Percentiles rank a stretch among this genome's conserved stretches.
phyloP scores from a whole-genome alignment of 2,329 filamentous ascomycete species.

The Bretziella fagacearum region DNA sequence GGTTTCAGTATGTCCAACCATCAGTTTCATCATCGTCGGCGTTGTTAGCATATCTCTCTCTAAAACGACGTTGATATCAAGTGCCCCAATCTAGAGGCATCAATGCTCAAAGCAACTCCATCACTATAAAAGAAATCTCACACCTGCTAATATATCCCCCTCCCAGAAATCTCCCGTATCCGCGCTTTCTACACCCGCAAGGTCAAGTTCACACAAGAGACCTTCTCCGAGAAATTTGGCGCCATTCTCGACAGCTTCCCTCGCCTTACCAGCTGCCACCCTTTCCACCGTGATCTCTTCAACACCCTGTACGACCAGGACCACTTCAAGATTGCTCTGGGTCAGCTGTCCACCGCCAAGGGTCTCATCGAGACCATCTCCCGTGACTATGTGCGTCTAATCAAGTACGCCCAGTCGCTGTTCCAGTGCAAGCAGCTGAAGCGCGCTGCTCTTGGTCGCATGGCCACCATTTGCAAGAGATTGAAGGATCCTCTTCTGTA shows the following conservation, averaged over 20 bases:
- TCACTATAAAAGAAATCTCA: not conserved
- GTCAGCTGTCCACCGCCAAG: conserved; percentile 90
- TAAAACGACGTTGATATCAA: no score
- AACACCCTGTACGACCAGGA: conserved; percentile 98
- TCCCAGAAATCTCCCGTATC: conserved; percentile 15
- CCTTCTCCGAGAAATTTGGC: conserved; percentile 83
- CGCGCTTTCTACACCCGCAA: conserved; percentile 83
- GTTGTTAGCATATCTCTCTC: no score
- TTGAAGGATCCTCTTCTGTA: conserved; percentile 90
- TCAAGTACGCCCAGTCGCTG: conserved; percentile 80
- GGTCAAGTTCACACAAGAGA: conserved; percentile 96
- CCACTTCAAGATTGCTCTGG: conserved; percentile 92
- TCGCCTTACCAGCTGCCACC: conserved; percentile 82
- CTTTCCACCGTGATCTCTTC: conserved; percentile 67
- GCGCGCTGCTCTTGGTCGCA: conserved; percentile 84
- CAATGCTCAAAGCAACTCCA: not conserved
- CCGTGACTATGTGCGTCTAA: conserved; percentile 85
- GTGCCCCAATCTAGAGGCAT: not conserved
- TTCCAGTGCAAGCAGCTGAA: conserved; percentile 99
- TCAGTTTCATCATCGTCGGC: not conserved
- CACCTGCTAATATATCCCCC: not conserved
- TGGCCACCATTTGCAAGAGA: conserved; percentile 92
- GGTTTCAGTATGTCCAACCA: conserved; percentile 69
- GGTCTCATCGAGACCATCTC: conserved; percentile 91
- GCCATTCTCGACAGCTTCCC: conserved; percentile 88